phyloP scores from a whole-genome alignment of 1,284 basidiomycete genomes.

The Boletus smithii region DNA sequence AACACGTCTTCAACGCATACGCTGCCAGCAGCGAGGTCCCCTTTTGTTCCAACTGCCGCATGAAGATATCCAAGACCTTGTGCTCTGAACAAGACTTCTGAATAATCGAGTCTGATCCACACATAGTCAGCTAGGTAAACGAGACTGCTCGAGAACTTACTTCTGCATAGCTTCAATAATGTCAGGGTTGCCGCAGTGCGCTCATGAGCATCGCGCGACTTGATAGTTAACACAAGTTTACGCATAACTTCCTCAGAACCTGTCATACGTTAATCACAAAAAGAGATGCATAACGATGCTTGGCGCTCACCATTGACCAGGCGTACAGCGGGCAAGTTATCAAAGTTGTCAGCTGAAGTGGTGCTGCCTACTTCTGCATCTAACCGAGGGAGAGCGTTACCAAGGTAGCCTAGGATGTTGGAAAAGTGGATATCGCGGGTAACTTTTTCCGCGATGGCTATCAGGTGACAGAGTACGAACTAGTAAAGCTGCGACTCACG shows the following conservation, averaged over 20 bases:
- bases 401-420: constrained; percentile 8
- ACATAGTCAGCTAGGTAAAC: neutral
- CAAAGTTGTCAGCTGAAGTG: neutral
- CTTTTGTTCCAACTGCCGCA: constrained; percentile 1
- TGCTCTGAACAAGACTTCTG: neutral
- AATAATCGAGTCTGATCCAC: neutral
- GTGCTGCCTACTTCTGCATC: constrained; percentile 7
- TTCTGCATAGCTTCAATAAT: constrained; percentile 11
- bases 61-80: constrained; percentile 1
- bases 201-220: neutral
- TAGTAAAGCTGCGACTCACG: neutral
- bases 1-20: neutral
- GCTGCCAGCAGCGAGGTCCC: constrained; percentile 3
- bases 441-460: neutral
- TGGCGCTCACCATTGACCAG: neutral
- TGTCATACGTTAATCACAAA: neutral
- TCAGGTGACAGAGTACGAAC: neutral
- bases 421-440: neutral
- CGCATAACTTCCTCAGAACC: constrained; percentile 1
- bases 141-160: neutral
- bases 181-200: constrained; percentile 9
- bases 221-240: neutral
- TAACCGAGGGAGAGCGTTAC: constrained; percentile 5
- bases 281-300: neutral
- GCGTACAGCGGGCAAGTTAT: neutral